phyloP scores from a whole-genome alignment of 441 rosid genomes.

The Adansonia gregorii region DNA sequence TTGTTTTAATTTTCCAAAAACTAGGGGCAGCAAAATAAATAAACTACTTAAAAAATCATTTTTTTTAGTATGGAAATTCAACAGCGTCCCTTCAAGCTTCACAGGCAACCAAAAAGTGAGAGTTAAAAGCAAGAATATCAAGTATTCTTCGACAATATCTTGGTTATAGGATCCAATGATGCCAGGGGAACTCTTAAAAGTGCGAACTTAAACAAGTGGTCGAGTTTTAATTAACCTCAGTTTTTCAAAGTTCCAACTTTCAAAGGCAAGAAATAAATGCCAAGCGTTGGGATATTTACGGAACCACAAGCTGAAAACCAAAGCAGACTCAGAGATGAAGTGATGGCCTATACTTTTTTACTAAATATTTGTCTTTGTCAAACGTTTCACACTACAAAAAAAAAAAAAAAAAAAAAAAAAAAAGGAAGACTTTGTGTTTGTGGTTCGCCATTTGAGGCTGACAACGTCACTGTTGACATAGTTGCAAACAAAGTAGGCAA shows the following conservation, averaged over 20 bases:
- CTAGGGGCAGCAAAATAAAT: neutral
- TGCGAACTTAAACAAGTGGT: too few species aligned
- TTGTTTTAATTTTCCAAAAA: neutral
- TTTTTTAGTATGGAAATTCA: neutral
- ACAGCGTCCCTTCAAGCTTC: neutral
- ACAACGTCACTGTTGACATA: neutral
- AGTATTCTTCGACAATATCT: neutral
- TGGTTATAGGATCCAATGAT: neutral
- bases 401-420: neutral
- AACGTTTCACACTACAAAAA: neutral
- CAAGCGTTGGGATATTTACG: constrained; percentile 8
- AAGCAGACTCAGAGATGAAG: neutral
- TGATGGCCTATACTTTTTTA: neutral
- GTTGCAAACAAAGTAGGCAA: neutral
- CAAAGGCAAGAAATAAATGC: neutral
- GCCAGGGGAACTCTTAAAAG: neutral
- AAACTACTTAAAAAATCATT: neutral
- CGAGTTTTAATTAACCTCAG: neutral
- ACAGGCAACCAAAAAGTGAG: neutral
- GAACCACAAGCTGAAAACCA: constrained; percentile 4
- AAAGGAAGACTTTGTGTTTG: neutral
- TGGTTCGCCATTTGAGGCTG: neutral
- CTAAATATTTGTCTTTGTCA: neutral
- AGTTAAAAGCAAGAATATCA: neutral
- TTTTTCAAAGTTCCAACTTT: neutral